Evolutionary conservation across 2,329 filamentous ascomycete species (phyloP).

Genomic region (Penicillium sp.): DNA sequence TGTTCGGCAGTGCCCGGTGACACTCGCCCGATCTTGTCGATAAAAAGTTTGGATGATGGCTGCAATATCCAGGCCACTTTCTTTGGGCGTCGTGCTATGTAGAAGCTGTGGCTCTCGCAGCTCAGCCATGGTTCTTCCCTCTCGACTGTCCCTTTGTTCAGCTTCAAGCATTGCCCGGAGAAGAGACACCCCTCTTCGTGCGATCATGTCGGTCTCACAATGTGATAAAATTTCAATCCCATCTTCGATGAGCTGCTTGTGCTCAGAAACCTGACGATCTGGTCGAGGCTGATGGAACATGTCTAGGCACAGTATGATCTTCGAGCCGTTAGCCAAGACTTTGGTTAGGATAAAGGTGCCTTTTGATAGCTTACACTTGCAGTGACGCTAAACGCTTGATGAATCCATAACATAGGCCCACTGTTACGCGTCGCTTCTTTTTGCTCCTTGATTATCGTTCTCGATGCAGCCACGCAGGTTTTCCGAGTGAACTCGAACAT

Average conservation of each 20-base stretch:
- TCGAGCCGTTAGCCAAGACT: not conserved
- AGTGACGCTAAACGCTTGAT: slow-evolving; percentile 51
- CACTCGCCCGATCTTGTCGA: slow-evolving; percentile 15
- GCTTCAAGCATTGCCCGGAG: slow-evolving; percentile 24
- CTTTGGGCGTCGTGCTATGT: not conserved
- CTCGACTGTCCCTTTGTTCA: slow-evolving; percentile 10
- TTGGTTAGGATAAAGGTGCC: not conserved
- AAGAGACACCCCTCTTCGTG: slow-evolving; percentile 30
- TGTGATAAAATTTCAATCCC: slow-evolving; percentile 30
- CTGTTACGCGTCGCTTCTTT: slow-evolving; percentile 41
- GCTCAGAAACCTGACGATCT: slow-evolving; percentile 28
- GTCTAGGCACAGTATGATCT: slow-evolving; percentile 49
- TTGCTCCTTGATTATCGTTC: slow-evolving; percentile 50
- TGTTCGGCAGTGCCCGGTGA: not conserved
- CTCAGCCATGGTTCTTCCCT: not conserved
- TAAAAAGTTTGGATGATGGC: slow-evolving; percentile 29
- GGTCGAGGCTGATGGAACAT: slow-evolving; percentile 40
- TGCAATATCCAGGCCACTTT: slow-evolving; percentile 21
- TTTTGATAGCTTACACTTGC: slow-evolving; percentile 34
- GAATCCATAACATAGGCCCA: slow-evolving; percentile 53
- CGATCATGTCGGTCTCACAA: slow-evolving; percentile 35
- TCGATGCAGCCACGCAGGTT: slow-evolving; percentile 50
- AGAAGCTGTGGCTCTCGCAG: not conserved
- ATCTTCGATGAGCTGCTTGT: slow-evolving; percentile 31
- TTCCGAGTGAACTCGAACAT: slow-evolving; percentile 52